Base-by-base conservation (phyloP, 1,284 basidiomycete genomes). In the Apiotrichum siamense region DNA sequence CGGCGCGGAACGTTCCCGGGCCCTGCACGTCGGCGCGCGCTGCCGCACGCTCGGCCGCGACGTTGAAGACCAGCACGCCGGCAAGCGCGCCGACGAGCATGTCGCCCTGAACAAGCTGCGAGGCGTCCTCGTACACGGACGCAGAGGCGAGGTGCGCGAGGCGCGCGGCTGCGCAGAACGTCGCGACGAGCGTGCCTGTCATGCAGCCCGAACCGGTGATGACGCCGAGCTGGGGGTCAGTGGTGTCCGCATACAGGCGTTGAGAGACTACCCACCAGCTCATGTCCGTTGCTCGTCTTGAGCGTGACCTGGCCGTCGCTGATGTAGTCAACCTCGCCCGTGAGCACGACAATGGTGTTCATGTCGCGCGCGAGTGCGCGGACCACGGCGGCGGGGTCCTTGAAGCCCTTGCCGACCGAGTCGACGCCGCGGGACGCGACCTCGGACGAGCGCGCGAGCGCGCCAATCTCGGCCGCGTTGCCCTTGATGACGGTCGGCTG, bases 401-500 rank as follows among this genome's bases (percentile, higher is more conserved):
- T 76, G 69, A 97, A 90, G 2, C 83, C 85, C 11, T 75, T 67
- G 0, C 89, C 88, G 15, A 85, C 78, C 44, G 85, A 87, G 71
- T 97, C 94, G 3, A 97, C 93, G 2, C 94, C 93, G 66, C 83
- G 83, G n/a, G 85, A 80, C 58, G 79, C 72, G 4, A 90, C 88
- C 76, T 91, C 90, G n/a, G 70, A 69, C 0, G 84, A 85, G 17
- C 84, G 80, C 1, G 84, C 81, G 13, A 97, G 75, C 0, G 86
- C 79, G 0, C 83, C 88, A 21, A 97, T 83, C 72, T 97, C 94
- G 20, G 83, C 91, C 0, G 90, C 87, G 66, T 97, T 97, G 6
- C 93, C 94, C 73, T 97, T 97, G 75, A 97, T 91, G 18, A 96
- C 85, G 18, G 86, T 86, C 17, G 87, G 83, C 69, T 97, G 92